Evolutionary conservation across 345 rosid species (phyloP).

Genomic region (Cardiospermum halicacabum): DNA sequence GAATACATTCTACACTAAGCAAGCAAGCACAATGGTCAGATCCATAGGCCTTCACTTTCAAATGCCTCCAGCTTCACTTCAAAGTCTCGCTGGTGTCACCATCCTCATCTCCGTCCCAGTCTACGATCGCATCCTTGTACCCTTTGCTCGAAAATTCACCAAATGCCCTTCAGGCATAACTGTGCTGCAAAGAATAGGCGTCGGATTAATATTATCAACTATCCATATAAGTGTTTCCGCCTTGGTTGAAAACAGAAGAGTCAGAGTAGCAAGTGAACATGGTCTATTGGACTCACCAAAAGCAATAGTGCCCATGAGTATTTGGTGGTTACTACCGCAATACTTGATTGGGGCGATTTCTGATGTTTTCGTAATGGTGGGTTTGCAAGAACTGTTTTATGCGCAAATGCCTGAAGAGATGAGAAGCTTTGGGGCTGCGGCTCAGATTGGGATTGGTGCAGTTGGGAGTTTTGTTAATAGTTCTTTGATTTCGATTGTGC

Average conservation of each 20-base stretch:
- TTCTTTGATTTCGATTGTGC: constrained; percentile 49
- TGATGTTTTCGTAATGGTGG: constrained; percentile 70
- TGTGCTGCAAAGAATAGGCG: constrained; percentile 72
- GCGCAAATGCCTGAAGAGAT: constrained; percentile 76
- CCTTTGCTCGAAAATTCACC: constrained; percentile 48
- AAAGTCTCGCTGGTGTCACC: constrained; percentile 59
- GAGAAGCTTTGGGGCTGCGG: constrained; percentile 92
- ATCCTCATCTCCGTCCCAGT: constrained; percentile 56
- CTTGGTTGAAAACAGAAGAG: constrained; percentile 57
- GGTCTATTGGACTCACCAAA: constrained; percentile 52
- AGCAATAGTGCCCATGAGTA: constrained; percentile 54
- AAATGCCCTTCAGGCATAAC: constrained; percentile 69
- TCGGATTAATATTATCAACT: constrained; percentile 59
- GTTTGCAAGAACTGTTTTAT: constrained; percentile 83
- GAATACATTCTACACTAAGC: constrained; percentile 83
- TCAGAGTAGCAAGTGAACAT: constrained; percentile 43
- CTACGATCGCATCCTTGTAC: constrained; percentile 68
- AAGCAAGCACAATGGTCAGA: constrained; percentile 64
- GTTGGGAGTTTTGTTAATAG: constrained; percentile 72
- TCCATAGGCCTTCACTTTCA: constrained; percentile 57
- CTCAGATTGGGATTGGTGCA: constrained; percentile 53
- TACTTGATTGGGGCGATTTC: constrained; percentile 52
- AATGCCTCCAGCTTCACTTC: constrained; percentile 77
- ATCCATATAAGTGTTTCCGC: constrained; percentile 59
- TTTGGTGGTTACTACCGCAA: constrained; percentile 89